Base-by-base conservation (phyloP, 305 asterid species). In the Lippia alba region DNA sequence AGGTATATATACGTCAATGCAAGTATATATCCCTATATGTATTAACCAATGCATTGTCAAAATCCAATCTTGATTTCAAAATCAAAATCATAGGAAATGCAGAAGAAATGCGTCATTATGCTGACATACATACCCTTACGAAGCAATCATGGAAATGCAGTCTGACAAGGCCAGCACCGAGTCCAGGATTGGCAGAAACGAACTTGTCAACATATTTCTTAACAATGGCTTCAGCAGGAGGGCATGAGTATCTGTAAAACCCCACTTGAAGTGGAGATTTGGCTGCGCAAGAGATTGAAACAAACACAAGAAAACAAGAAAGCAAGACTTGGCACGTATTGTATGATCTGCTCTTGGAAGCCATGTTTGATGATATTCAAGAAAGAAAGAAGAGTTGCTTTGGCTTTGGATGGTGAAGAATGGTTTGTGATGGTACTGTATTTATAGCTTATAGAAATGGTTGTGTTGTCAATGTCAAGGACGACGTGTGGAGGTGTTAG, bases 131-230 rank as follows among this genome's bases (percentile, higher is more conserved):
- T 79, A 84, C 87, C 86, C 86, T 71, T 24, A 83, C 86, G 44
- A 81, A 83, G 78, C 90, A 85, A 50, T 85, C 87, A 15, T 85
- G 87, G 81, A 85, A 85, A 66, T 85, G 90, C 74, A 83, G 6
- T 46, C 86, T 54, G 48, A 85, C 56, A 9, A 85, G 81, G 40
- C 88, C 88, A 24, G 86, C 88, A 40, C 71, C 88, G 17, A 85
- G 33, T 12, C 86, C 86, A 0, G 83, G 83, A 63, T 79, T 83
- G 30, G 3, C 56, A 0, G 80, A 72, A 3, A 77, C 79, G 16
- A 72, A 81, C 17, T 79, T 77, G 68, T 72, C 16, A 3, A 85
- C 86, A 8, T 73, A 33, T 19, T 81, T 78, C 20, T 57, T 61
- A 46, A 85, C 86, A 10, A 85, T 75, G 68, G 19, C 30, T 66